These are phyloP conservation scores for Vicia villosa DNA, from an alignment of 306 rosid species.

Conservation along the genomic window DNA sequence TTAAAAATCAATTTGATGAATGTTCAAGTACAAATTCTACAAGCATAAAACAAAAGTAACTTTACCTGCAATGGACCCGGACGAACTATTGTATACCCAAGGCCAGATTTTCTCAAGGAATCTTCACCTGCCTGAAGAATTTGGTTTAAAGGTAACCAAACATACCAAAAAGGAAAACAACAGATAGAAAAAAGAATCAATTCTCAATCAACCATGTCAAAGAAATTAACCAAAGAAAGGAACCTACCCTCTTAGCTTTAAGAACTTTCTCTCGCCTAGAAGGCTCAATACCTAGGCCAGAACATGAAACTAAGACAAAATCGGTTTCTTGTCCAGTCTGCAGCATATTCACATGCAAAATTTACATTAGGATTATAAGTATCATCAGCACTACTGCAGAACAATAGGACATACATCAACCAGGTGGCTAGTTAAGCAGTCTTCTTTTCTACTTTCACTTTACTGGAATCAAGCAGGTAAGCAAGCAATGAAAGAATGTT, in stretches of 20 bases:
- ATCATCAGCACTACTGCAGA: slow-evolving; percentile 8
- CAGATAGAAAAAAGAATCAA: background rate
- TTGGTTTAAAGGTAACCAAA: slow-evolving; percentile 33
- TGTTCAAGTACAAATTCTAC: slow-evolving; percentile 3
- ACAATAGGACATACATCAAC: slow-evolving; percentile 13
- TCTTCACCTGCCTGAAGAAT: slow-evolving; percentile 90
- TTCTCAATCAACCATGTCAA: slow-evolving; percentile 17
- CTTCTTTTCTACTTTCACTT: slow-evolving; percentile 8
- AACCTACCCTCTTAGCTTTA: slow-evolving; percentile 85
- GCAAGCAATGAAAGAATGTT: slow-evolving; percentile 14
- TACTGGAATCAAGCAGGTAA: slow-evolving; percentile 17
- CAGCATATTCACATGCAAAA: slow-evolving; percentile 39
- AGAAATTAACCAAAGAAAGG: slow-evolving; percentile 36
- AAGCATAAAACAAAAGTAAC: slow-evolving; percentile 27
- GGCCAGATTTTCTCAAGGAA: slow-evolving; percentile 89
- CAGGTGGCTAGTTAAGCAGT: slow-evolving; percentile 32
- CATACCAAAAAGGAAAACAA: background rate
- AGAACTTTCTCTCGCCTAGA: slow-evolving; percentile 95
- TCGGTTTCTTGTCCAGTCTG: slow-evolving; percentile 98
- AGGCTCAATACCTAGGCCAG: slow-evolving; percentile 90
- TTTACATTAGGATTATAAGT: slow-evolving; percentile 30
- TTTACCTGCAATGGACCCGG: slow-evolving; percentile 93
- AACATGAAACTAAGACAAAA: slow-evolving; percentile 91
- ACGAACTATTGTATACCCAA: slow-evolving; percentile 92
- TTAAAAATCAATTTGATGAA: slow-evolving; percentile 4